Evolutionary conservation across 345 rosid genomes (phyloP).

Genomic region (Diplotaxis tenuifolia): DNA sequence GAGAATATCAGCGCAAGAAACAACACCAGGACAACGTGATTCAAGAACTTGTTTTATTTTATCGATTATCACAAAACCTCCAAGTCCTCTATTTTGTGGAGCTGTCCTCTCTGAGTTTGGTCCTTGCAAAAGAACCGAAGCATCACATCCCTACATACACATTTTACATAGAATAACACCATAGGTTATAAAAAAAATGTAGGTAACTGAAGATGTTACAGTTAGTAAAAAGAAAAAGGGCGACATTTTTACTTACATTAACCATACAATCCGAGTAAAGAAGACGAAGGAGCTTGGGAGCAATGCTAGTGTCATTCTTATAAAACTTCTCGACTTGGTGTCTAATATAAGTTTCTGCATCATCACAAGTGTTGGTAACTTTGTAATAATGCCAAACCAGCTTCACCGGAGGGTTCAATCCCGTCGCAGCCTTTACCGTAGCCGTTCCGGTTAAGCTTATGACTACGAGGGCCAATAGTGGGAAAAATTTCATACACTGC

Average conservation of each 20-base stretch:
- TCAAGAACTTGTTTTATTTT: constrained; percentile 72
- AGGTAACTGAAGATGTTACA: neutral
- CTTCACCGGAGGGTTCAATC: constrained; percentile 44
- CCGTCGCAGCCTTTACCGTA: constrained; percentile 42
- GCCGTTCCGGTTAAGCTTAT: constrained; percentile 28
- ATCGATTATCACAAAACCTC: constrained; percentile 59
- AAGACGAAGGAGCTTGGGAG: constrained; percentile 63
- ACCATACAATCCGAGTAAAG: constrained; percentile 73
- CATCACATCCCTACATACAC: constrained; percentile 67
- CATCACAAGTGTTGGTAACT: constrained; percentile 41
- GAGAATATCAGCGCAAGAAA: constrained; percentile 88
- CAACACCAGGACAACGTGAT: constrained; percentile 62
- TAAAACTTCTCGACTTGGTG: constrained; percentile 47
- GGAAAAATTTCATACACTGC: constrained; percentile 6
- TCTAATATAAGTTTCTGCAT: constrained; percentile 53
- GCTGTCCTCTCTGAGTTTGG: constrained; percentile 68
- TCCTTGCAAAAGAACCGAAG: constrained; percentile 67
- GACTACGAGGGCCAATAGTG: constrained; percentile 28
- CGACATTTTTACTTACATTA: constrained; percentile 42
- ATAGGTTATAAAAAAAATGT: neutral
- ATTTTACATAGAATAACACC: neutral
- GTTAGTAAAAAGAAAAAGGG: neutral
- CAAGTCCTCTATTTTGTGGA: constrained; percentile 66
- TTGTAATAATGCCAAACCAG: constrained; percentile 61
- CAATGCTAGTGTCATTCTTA: constrained; percentile 42